Conservation (phyloP, 805 yeast genomes). For the Metschnikowia baotianmanensis region DNA sequence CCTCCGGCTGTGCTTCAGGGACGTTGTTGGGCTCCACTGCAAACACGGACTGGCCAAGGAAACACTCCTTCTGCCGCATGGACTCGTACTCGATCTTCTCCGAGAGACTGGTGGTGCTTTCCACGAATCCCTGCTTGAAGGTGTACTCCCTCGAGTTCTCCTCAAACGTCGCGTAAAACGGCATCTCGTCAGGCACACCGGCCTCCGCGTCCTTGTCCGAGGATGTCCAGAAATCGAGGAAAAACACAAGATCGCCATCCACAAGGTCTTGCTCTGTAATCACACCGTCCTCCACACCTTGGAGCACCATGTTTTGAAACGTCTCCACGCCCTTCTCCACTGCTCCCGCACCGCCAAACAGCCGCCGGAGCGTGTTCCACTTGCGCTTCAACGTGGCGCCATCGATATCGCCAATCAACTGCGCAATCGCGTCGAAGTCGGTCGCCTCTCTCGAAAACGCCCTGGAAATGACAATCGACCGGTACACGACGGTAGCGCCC, state of each 20-base stretch:
- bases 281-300: conserved; percentile 54
- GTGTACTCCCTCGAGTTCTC: conserved; percentile 50
- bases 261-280: conserved; percentile 50
- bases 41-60: conserved; percentile 46
- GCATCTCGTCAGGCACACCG: conserved; percentile 30
- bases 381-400: conserved; percentile 51
- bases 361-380: conserved; percentile 68
- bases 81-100: conserved; percentile 55
- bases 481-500: conserved; percentile 55
- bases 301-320: conserved; percentile 66
- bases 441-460: conserved; percentile 55
- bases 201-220: conserved; percentile 38
- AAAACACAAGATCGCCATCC: conserved; percentile 47
- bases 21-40: conserved; percentile 26
- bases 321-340: conserved; percentile 59
- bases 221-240: conserved; percentile 66
- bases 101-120: conserved; percentile 22
- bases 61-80: conserved; percentile 67
- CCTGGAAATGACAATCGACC: conserved; percentile 66
- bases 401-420: conserved; percentile 41
- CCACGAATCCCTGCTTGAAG: conserved; percentile 26
- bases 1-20: conserved; percentile 16
- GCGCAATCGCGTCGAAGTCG: conserved; percentile 62
- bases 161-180: conserved; percentile 39
- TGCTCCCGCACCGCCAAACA: conserved; percentile 43